Percentiles rank a stretch among this genome's conserved stretches.
phyloP scores from a whole-genome alignment of 768 basidiomycete species.

The Hypholoma sublateritium region DNA sequence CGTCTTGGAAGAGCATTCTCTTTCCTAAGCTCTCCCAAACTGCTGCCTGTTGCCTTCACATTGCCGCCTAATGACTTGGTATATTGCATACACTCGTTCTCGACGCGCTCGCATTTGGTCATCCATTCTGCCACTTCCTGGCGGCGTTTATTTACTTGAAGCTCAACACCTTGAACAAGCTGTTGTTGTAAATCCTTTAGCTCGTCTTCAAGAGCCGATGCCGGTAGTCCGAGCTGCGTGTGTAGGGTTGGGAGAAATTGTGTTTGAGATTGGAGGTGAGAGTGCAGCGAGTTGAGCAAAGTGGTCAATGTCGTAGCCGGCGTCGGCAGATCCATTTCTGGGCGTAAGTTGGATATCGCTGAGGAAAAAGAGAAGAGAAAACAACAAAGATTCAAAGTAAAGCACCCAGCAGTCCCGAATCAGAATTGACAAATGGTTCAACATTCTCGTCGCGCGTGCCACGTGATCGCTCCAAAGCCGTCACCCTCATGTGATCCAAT shows the following conservation, averaged over 20 bases:
- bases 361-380: not conserved
- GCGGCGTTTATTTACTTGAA: constrained; percentile 64
- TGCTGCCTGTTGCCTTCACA: constrained; percentile 62
- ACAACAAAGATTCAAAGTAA: not conserved
- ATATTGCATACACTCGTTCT: constrained; percentile 66
- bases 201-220: constrained; percentile 80
- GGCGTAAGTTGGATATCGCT: not conserved
- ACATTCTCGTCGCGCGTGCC: constrained; percentile 10
- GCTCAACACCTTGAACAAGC: constrained; percentile 74
- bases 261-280: constrained; percentile 78
- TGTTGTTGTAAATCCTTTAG: constrained; percentile 70
- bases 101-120: constrained; percentile 58
- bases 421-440: not conserved
- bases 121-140: constrained; percentile 80
- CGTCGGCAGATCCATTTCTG: constrained; percentile 26
- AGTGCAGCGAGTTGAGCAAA: constrained; percentile 74
- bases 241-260: constrained; percentile 82
- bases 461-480: not conserved
- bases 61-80: constrained; percentile 70
- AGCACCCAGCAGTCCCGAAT: too few species aligned
- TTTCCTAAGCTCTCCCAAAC: constrained; percentile 68
- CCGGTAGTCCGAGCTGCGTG: constrained; percentile 79
- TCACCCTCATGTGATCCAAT: too few species aligned
- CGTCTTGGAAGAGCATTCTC: constrained; percentile 72
- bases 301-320: constrained; percentile 49